phyloP scores from a whole-genome alignment of 2,329 filamentous ascomycete species.

The Aspergillus ibericus region DNA sequence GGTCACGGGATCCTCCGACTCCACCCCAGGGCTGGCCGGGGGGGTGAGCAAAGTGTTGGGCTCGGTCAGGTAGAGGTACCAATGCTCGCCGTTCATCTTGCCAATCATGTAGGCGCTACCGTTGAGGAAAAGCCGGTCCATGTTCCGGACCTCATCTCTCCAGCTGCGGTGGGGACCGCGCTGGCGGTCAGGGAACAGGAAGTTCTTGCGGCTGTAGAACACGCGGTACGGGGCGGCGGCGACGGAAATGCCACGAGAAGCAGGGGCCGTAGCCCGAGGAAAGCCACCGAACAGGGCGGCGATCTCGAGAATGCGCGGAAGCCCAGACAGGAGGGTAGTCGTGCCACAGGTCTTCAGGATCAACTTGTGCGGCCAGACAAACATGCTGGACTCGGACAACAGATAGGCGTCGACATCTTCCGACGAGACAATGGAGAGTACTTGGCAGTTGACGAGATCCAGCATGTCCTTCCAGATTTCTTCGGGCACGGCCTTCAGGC shows the following conservation, averaged over 20 bases:
- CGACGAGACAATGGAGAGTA: slow-evolving; percentile 88
- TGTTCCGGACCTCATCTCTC: slow-evolving; percentile 89
- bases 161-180: slow-evolving; percentile 94
- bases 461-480: slow-evolving; percentile 96
- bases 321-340: slow-evolving; percentile 84
- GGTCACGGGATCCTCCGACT: slow-evolving; percentile 53
- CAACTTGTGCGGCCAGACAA: slow-evolving; percentile 99
- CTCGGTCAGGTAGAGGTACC: slow-evolving; percentile 96
- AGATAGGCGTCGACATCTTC: slow-evolving; percentile 95
- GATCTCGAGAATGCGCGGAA: slow-evolving; percentile 89
- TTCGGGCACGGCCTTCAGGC: slow-evolving; percentile 79
- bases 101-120: slow-evolving; percentile 99
- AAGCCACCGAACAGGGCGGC: slow-evolving; percentile 88
- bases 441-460: slow-evolving; percentile 97
- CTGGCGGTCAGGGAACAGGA: slow-evolving; percentile 91
- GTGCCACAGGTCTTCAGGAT: slow-evolving; percentile 98
- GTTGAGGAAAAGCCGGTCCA: slow-evolving; percentile 86
- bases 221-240: slow-evolving; percentile 90
- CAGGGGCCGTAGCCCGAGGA: slow-evolving; percentile 70
- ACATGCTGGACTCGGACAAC: slow-evolving; percentile 99
- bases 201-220: slow-evolving; percentile 99
- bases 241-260: slow-evolving; percentile 65
- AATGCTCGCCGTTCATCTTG: slow-evolving; percentile 99
- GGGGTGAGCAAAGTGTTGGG: slow-evolving; percentile 78
- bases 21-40: slow-evolving; percentile 67